Evolutionary conservation across 225 moss, liverwort and hornwort genomes (phyloP), one percentile per base, ranked within the genome.

Genomic region (Physcomitrium patens): DNA sequence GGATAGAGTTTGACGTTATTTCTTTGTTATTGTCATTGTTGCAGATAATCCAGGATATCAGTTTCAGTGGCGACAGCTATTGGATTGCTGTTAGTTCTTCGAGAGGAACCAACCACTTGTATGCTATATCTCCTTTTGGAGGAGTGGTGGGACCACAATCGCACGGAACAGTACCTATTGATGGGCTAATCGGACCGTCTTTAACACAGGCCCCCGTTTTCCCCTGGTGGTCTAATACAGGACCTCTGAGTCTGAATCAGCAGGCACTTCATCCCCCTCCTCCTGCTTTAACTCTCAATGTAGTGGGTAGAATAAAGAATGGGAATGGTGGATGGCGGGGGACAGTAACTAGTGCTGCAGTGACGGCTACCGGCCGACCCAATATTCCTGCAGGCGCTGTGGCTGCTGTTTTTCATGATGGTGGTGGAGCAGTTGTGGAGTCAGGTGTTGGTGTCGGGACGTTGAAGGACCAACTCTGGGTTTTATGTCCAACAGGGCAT

Each of bases 41-140:
- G 42, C 86, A 92, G 90, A 83, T 92, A 16, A 92, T 92, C 66
- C 92, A 92, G 73, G 92, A 92, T 66, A 84, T 92, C 65, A 86
- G 90, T 82, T 90, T 92, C 70, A 92, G 88, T 71, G 78, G 79
- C 56, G 90, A 92, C 60, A 88, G 90, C 74, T 87, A 90, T 63
- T 92, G 92, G 92, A 81, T 92, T 72, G 77, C 86, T 22, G 90
- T 92, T 26, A 92, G 92, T 81, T 90, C 92, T 27, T 86, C 92
- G 31, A 78, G 92, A 65, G 92, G 90, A 56, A 92, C 92, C 48
- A 92, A 81, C 68, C 92, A 92, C 64, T 75, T 92, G 53, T 92
- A 84, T 79, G 92, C 92, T 12, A 90, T 92, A 18, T 90, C 92
- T 48, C 90, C 90, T 10, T 92, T 88, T 80, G 92, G 92, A 60